A percentile compares a stretch with the other conserved stretches of the same genome.
These are phyloP conservation scores for Flaveria brownii DNA, from an alignment of 129 eudicot genomes.

Conservation along the genomic window DNA sequence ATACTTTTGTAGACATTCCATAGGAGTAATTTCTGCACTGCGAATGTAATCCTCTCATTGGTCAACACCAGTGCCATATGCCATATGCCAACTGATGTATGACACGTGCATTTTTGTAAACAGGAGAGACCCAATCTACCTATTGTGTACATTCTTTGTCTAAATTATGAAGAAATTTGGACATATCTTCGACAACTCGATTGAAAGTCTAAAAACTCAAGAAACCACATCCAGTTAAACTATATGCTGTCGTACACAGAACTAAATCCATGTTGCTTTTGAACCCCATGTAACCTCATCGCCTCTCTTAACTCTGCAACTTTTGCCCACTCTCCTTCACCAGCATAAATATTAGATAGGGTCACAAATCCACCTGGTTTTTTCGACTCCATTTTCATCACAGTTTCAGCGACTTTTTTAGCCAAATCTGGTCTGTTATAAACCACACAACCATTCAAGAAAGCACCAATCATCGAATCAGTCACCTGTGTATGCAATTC, in stretches of 20 bases:
- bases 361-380: constrained; percentile 62
- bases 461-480: constrained; percentile 64
- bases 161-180: too few species aligned
- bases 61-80: too few species aligned
- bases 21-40: too few species aligned
- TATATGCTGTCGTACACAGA: constrained; percentile 19
- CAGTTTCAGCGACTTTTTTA: constrained; percentile 38
- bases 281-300: constrained; percentile 53
- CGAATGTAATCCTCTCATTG: too few species aligned
- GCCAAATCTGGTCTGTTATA: constrained; percentile 74
- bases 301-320: constrained; percentile 55
- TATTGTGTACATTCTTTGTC: too few species aligned
- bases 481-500: constrained; percentile 40
- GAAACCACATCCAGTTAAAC: neutral
- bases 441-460: constrained; percentile 71
- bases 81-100: too few species aligned
- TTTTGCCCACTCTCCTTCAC: constrained; percentile 66
- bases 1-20: too few species aligned
- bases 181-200: too few species aligned
- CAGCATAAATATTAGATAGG: constrained; percentile 64
- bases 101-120: too few species aligned
- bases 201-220: too few species aligned
- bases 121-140: too few species aligned
- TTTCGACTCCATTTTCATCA: constrained; percentile 40
- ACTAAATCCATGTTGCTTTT: constrained; percentile 61